Evolutionary conservation across 371 early-diverging fungal species (phyloP), one percentile per base, ranked within the genome.

Genomic region (Apophysomyces ossiformis): DNA sequence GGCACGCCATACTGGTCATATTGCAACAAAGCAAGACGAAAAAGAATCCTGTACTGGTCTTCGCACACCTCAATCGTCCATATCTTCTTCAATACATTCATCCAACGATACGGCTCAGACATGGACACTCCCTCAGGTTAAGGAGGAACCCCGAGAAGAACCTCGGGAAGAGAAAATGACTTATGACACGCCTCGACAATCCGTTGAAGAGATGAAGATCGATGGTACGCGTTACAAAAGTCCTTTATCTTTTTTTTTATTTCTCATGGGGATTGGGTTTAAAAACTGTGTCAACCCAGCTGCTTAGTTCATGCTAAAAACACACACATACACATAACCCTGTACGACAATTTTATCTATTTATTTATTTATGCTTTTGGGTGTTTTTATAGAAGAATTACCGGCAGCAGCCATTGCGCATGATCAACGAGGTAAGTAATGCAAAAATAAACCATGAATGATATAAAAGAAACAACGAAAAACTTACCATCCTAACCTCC

Each of bases 1-100:
- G 38, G 67, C 71, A 43, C 54, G 54, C 21, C 54, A 50, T 21
- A 50, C 54, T 7, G 54, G 54, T 18, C 54, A 50, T 50, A 26
- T 9, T 21, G 21, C n/a, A n/a, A 50, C 54, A 21, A 50, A 50
- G 11, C 18, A 18, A 5, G 54, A 50, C 9, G 54, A 50, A 18
- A 50, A 50, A 50, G 54, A 50, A 21, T 9, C 21, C 3, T 21
- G 54, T 21, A 50, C 35, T 7, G 54, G 54, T 18, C 54, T 50
- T 50, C 54, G 54, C 26, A 50, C 54, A 21, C 54, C 54, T 50
- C 54, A 50, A 50, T 50, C 54, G 21, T 50, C 54, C 21, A 50
- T 50, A 50, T 50, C 54, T 50, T 50, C 54, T 21, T 50, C 54
- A 50, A 50, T 50, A 50, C 54, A 50, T 21, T 50, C 54, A 50